A percentile compares a stretch with the other conserved stretches of the same genome.
phyloP scores from a whole-genome alignment of 192 early-diverging fungal genomes.

The Pilaira anomala region DNA sequence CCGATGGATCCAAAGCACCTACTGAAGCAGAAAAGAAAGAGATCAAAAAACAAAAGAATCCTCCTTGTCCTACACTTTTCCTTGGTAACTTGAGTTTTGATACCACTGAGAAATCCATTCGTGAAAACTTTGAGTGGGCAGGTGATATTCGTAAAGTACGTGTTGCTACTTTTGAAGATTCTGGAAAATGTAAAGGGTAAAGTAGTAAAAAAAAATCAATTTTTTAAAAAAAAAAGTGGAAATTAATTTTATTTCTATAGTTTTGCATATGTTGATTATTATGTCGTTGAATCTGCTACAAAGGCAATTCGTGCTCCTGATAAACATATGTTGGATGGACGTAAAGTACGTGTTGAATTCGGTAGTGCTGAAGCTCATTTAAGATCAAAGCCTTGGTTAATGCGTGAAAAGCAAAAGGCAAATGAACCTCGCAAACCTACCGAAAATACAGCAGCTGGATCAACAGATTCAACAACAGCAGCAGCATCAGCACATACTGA shows the following conservation, averaged over 20 bases:
- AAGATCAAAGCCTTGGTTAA: conserved; percentile 63
- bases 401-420: conserved; percentile 3
- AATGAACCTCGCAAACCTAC: neutral
- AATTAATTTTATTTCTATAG: conserved; percentile 21
- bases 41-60: conserved; percentile 47
- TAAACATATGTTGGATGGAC: conserved; percentile 52
- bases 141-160: conserved; percentile 67
- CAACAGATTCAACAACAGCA: neutral
- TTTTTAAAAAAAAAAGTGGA: neutral
- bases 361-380: conserved; percentile 63
- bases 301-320: conserved; percentile 57
- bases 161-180: conserved; percentile 70
- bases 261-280: conserved; percentile 71
- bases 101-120: conserved; percentile 47
- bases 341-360: conserved; percentile 64
- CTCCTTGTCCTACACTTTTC: conserved; percentile 64
- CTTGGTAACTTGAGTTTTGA: conserved; percentile 66
- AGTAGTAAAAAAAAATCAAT: neutral
- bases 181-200: conserved; percentile 73
- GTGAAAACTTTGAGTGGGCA: conserved; percentile 55
- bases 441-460: neutral
- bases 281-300: conserved; percentile 57
- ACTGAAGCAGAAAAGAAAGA: conserved; percentile 37
- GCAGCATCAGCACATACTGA: too few species aligned
- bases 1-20: conserved; percentile 49